Base-by-base conservation (phyloP, 352 stramenopile species). In the Globisporangium lucens region DNA sequence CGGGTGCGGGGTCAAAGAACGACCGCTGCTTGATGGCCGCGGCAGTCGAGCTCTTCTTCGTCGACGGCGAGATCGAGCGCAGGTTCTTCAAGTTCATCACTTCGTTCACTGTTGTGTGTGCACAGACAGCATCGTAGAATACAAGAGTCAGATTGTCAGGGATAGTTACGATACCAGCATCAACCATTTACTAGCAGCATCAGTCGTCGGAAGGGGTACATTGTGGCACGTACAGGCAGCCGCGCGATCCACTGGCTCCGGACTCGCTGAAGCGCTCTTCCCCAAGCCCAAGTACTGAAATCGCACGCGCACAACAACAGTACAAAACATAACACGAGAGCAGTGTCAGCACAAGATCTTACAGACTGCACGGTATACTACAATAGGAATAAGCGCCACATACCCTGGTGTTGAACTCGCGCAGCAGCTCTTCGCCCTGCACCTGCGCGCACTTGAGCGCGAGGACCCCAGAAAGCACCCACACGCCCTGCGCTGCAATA, bases 1-100 rank as follows among this genome's bases (percentile, higher is more conserved):
- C 79, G 0, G 82, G 69, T 63, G 80, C 69, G 27, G 71, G 66
- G 41, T 94, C 85, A 27, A 94, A 94, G 74, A 94, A 94, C 61
- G 83, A 92, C n/a, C 82, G 80, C 57, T 81, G 65, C 17, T 63
- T 51, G 13, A 61, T 35, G 2, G 61, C 41, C 12, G 41, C 46
- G 5, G 67, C 29, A 55, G 22, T 49, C 33, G 62, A 64, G 60
- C 74, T 58, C n/a, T 72, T 65, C 60, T 85, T 88, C 55, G 82
- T 75, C 15, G 63, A 56, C 3, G 76, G 78, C 36, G 86, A 79
- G n/a, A 85, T 72, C 10, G 73, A 73, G 58, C 76, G 76, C 65
- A 94, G 65, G 2, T 74, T 81, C 64, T 82, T 79, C 43, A 80
- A 66, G 51, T 86, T 92, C 64, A 87, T 77, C 46, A 94, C 74